Evolutionary conservation across 768 basidiomycete species (phyloP).

Genomic region (Cystofilobasidium bisporidii): DNA sequence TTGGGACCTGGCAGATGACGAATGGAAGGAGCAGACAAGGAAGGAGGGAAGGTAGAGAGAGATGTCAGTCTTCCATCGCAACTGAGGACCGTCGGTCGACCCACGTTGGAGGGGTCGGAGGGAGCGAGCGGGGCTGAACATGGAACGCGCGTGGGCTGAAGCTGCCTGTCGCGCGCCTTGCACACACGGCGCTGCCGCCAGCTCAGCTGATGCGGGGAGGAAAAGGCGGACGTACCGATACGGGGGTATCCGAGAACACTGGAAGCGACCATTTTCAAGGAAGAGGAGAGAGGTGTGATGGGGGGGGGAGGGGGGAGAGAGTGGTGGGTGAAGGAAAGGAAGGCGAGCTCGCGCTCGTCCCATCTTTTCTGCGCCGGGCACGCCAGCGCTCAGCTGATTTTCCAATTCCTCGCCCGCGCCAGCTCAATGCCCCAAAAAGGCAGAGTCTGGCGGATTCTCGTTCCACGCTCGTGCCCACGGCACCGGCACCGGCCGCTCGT

Average conservation of each 20-base stretch:
- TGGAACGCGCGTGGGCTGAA: too few species aligned
- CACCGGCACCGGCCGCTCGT: too few species aligned
- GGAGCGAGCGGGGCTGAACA: neutral
- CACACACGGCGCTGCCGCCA: too few species aligned
- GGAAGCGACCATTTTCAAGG: constrained; percentile 49
- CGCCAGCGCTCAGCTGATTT: neutral
- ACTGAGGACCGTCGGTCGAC: neutral
- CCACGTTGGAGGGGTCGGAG: constrained; percentile 9
- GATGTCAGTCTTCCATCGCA: neutral
- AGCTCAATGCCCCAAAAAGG: too few species aligned
- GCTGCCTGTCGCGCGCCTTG: too few species aligned
- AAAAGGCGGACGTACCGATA: constrained; percentile 53
- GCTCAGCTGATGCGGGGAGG: too few species aligned
- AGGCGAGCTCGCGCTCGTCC: neutral
- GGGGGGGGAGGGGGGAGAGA: neutral
- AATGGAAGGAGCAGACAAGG: neutral
- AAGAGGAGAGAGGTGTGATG: neutral
- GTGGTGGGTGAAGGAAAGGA: constrained; percentile 7
- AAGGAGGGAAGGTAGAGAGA: neutral
- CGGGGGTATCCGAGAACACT: constrained; percentile 88
- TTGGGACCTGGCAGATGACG: constrained; percentile 55
- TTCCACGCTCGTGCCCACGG: too few species aligned
- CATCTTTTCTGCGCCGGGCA: neutral
- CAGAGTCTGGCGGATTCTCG: too few species aligned
- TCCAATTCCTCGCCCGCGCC: too few species aligned